These are phyloP conservation scores for Larix kaempferi DNA, from an alignment of 75 land plant species.

Conservation along the genomic window DNA sequence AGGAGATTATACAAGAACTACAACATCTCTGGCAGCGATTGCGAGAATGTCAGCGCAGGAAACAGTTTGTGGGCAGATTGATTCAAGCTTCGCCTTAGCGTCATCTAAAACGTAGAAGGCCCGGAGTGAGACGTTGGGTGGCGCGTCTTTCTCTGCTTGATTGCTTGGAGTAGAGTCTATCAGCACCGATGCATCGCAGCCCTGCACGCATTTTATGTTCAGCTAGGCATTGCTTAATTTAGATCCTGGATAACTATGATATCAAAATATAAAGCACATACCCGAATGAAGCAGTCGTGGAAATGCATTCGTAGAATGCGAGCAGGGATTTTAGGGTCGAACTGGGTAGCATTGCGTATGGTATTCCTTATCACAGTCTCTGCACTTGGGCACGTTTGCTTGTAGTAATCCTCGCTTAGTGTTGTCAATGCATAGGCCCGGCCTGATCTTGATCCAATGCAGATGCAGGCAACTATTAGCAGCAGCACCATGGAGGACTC, in stretches of 20 bases:
- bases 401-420: constrained; percentile 26
- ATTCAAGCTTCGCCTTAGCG: constrained; percentile 44
- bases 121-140: constrained; percentile 45
- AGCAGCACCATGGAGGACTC: no score
- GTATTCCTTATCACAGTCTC: constrained; percentile 24
- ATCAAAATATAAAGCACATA: constrained; percentile 3
- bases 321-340: constrained; percentile 42
- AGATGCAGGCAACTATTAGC: no score
- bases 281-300: constrained; percentile 54
- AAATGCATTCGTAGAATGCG: constrained; percentile 45
- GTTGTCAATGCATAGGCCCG: background rate
- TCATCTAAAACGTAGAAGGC: constrained; percentile 53
- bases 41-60: constrained; percentile 58
- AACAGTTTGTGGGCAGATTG: constrained; percentile 42
- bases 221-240: no score
- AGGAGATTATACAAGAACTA: background rate
- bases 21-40: background rate
- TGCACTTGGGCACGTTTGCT: constrained; percentile 32
- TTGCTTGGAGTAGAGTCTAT: constrained; percentile 26
- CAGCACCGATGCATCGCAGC: constrained; percentile 53
- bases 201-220: constrained; percentile 23
- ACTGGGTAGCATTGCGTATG: constrained; percentile 24
- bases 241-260: no score
- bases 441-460: no score
- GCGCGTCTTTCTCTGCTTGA: constrained; percentile 52